Evolutionary conservation across 1,284 basidiomycete genomes (phyloP).

Genomic region (Pseudozyma sp.): DNA sequence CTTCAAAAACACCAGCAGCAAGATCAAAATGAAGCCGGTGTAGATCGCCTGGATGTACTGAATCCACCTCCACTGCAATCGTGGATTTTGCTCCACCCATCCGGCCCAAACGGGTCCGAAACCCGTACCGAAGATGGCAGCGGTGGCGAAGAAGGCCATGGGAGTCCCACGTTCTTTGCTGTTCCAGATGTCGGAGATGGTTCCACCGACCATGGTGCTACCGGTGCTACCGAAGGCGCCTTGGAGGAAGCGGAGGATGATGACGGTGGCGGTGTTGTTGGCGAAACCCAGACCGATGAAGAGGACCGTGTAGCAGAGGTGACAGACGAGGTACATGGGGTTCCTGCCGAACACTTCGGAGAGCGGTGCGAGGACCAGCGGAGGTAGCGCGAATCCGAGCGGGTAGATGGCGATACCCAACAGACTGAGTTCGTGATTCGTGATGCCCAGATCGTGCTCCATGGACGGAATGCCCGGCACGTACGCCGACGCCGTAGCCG

Average conservation of each 20-base stretch:
- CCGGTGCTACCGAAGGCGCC: constrained; percentile 77
- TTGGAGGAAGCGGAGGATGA: constrained; percentile 77
- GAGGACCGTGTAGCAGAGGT: constrained; percentile 72
- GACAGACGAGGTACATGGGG: constrained; percentile 76
- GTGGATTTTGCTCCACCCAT: constrained; percentile 77
- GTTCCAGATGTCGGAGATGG: constrained; percentile 72
- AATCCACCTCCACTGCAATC: constrained; percentile 81
- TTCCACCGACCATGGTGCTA: constrained; percentile 81
- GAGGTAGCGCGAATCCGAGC: constrained; percentile 78
- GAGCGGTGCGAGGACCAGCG: constrained; percentile 76
- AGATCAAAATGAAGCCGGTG: constrained; percentile 44
- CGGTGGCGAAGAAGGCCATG: constrained; percentile 71
- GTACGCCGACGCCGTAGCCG: constrained; percentile 73
- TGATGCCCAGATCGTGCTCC: constrained; percentile 76
- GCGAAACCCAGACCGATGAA: constrained; percentile 67
- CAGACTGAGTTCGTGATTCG: constrained; percentile 75
- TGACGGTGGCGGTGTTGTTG: constrained; percentile 77
- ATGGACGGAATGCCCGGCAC: constrained; percentile 75
- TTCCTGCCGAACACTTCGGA: constrained; percentile 82
- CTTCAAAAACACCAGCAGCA: constrained; percentile 63
- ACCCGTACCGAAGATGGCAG: constrained; percentile 74
- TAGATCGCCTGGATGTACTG: constrained; percentile 75
- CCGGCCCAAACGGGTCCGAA: constrained; percentile 77
- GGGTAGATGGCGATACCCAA: constrained; percentile 72
- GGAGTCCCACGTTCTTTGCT: constrained; percentile 73